phyloP scores from a whole-genome alignment of 2,329 filamentous ascomycete genomes.

The Hirsutella rhossiliensis region DNA sequence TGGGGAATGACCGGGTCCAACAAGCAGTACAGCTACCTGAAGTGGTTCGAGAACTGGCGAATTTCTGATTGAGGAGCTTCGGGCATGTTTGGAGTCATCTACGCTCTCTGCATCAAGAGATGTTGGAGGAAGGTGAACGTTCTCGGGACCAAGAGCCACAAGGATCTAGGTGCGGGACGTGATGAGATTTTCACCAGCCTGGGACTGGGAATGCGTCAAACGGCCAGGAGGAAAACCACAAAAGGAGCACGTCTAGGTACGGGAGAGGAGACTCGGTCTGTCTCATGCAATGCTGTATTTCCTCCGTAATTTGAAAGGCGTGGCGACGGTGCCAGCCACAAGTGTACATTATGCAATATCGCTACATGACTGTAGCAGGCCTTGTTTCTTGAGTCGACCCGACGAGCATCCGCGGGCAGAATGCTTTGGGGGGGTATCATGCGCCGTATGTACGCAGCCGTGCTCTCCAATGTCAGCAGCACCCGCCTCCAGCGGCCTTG shows the following conservation, averaged over 20 bases:
- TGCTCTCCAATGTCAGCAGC: constrained; percentile 25
- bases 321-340: not conserved
- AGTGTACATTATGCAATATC: constrained; percentile 1
- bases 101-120: not conserved
- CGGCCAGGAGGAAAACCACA: constrained; percentile 9
- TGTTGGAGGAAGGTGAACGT: too few relatives aligned
- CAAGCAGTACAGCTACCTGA: constrained; percentile 78
- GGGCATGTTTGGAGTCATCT: not conserved
- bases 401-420: not conserved
- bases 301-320: constrained; percentile 4
- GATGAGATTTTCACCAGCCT: not conserved
- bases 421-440: constrained; percentile 16
- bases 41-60: constrained; percentile 84
- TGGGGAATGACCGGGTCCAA: constrained; percentile 89
- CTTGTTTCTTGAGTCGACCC: not conserved
- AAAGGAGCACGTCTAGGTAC: constrained; percentile 3
- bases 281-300: constrained; percentile 18
- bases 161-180: not conserved
- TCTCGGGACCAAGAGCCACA: too few relatives aligned
- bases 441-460: not conserved
- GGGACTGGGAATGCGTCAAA: constrained; percentile 1
- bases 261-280: constrained; percentile 8
- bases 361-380: not conserved
- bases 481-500: constrained; percentile 29
- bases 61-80: constrained; percentile 48